Evolutionary conservation across 169 alveolate genomes (phyloP), one percentile per base, ranked within the genome.

Genomic region (Toxoplasma gondii): DNA sequence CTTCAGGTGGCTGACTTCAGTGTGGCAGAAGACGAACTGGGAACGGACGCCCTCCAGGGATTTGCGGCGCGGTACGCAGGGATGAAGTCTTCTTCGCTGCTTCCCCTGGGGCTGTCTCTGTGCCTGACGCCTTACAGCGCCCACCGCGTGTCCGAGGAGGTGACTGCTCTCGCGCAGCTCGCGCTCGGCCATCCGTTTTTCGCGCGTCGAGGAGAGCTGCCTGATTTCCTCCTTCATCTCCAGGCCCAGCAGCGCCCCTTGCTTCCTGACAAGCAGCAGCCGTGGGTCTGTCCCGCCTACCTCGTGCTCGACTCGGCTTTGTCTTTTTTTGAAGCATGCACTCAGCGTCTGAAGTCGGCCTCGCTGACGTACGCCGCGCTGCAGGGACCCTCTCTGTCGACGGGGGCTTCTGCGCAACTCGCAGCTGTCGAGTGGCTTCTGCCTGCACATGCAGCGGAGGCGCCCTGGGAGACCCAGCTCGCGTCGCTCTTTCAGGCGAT

Each of bases 341-440:
- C 82, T 39, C 94, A 92, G 92, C 91, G 94, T 0, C 92, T 92
- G 38, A 92, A 92, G 92, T 80, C 90, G 31, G 94, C 94, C 31
- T 82, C 91, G 44, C 88, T 92, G 38, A 92, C 92, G 31, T 86
- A 54, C 49, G 94, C 92, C 9, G 94, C 94, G 29, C 82, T 86
- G 39, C 49, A 38, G 24, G 86, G 86, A 7, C 10, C 86, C 24
- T 10, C 39, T 2, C 22, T 43, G 82, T 64, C 91, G 82, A 29
- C 92, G 70, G 87, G 92, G 81, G 74, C 67, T 44, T 12, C 82
- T 83, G 39, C 88, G n/a, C 49, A 80, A 49, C 24, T 34, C 90
- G 34, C 49, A 36, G 45, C 88, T 84, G 91, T 82, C 53, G 90
- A 82, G 41, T 82, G 90, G 90, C 31, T 82, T 64, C 64, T 82